Base-by-base conservation (phyloP, 2,329 filamentous ascomycete species). In the Mycosphaerelloides madeirae region DNA sequence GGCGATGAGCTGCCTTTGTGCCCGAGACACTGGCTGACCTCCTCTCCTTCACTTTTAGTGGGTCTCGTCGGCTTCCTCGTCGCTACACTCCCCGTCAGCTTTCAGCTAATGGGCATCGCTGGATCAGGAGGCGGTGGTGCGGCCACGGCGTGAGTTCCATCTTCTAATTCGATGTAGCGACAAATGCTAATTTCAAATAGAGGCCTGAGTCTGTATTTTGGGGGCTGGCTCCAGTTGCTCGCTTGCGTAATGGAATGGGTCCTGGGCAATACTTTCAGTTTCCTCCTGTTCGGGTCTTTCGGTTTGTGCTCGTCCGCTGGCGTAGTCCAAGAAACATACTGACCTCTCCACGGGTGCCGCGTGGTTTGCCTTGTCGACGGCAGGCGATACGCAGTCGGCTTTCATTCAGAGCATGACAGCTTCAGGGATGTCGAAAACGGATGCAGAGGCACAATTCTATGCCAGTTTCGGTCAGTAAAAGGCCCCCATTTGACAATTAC, bases 41-140 rank as follows among this genome's bases (percentile, higher is more conserved):
- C n/a, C n/a, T n/a, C n/a, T n/a, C n/a, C n/a, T n/a, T n/a, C n/a
- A n/a, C n/a, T n/a, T n/a, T n/a, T n/a, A n/a, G 32, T 46, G 13
- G 44, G 44, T 12, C 44, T 46, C 3, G 39, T 46, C n/a, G 33
- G 44, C 7, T 46, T 46, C 13, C 33, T 46, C 11, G 44, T 46
- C 3, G 44, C 44, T 9, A 46, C 44, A 9, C 18, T 46, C 19
- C 44, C 44, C 1, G 29, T 42, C 25, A 20, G 29, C 25, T 41
- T 41, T 28, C 31, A 36, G 15, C 38, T 46, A 11, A 42, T 46
- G 38, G 31, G 39, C 9, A 11, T 46, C 2, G 32, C 16, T 5
- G 38, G 44, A 9, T 22, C 38, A 1, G 38, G 38, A 4, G 44
- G 44, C 11, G 39, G 34, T 12, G 44, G 44, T 16, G 38, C 25